Percentiles rank a stretch among this genome's conserved stretches.
Evolutionary conservation across 352 stramenopile species (phyloP).

Genomic region (Aphanomyces invadans): DNA sequence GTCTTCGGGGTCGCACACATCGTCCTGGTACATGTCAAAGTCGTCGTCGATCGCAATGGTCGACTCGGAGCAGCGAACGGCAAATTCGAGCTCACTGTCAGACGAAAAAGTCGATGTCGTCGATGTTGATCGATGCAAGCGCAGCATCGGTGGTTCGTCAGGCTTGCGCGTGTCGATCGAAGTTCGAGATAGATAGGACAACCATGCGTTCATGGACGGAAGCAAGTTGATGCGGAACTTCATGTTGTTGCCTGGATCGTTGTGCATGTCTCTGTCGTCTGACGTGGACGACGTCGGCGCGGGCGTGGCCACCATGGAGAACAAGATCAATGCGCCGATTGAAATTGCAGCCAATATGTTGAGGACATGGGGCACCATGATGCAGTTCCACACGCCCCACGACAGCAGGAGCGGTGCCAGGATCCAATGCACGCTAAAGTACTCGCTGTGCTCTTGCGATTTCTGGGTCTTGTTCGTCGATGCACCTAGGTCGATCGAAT

Average conservation of each 20-base stretch:
- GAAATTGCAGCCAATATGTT: background rate
- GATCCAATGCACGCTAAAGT: background rate
- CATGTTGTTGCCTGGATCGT: constrained; percentile 29
- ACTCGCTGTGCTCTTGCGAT: background rate
- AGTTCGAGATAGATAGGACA: background rate
- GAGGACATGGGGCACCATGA: background rate
- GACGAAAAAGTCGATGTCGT: constrained; percentile 10
- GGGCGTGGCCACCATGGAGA: background rate
- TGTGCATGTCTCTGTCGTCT: constrained; percentile 29
- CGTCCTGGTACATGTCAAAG: constrained; percentile 9
- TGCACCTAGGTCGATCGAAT: constrained; percentile 50
- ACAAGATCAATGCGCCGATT: background rate
- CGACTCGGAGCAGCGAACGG: constrained; percentile 14
- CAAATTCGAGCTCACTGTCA: constrained; percentile 11
- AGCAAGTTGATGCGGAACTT: constrained; percentile 25
- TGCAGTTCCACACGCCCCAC: constrained; percentile 7
- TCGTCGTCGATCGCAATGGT: constrained; percentile 24
- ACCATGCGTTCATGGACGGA: constrained; percentile 21
- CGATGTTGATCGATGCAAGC: constrained; percentile 7
- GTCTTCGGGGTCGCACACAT: background rate
- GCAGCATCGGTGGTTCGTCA: background rate
- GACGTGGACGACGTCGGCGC: background rate
- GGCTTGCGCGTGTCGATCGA: background rate
- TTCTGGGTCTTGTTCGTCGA: background rate
- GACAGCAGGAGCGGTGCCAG: background rate